Conservation (phyloP, 306 rosid species). For the Pyrus pyrifolia region DNA sequence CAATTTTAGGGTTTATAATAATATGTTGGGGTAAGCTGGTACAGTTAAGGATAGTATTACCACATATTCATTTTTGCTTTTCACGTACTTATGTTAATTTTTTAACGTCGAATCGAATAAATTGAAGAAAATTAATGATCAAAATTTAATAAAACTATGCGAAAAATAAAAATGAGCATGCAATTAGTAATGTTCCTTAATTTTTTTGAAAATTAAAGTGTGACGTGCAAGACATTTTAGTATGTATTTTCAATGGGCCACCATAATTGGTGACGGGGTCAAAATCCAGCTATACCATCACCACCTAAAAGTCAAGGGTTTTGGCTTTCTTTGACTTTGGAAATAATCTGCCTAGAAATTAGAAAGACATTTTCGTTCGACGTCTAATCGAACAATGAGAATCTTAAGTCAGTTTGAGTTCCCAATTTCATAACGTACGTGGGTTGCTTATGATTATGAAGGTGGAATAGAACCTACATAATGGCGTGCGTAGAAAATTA, state of each 20-base stretch:
- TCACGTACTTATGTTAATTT: fast-evolving
- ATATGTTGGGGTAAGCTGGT: too few species aligned
- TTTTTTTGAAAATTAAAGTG: not conserved
- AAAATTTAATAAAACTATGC: fast-evolving
- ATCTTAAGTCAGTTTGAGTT: not conserved
- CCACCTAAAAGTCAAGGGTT: conserved; percentile 16
- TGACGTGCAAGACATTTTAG: not conserved
- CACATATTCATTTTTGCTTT: too few species aligned
- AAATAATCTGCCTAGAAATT: not conserved
- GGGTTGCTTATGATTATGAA: not conserved
- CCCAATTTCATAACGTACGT: not conserved
- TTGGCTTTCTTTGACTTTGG: not conserved
- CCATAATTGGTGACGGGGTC: not conserved
- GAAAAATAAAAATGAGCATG: too few species aligned
- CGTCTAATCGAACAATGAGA: conserved; percentile 2
- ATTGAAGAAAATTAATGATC: fast-evolving
- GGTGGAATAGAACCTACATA: too few species aligned
- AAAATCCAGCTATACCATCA: conserved; percentile 9
- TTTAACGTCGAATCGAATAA: too few species aligned
- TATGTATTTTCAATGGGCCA: not conserved
- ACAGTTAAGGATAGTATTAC: too few species aligned
- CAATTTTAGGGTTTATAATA: not conserved
- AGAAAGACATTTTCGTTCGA: not conserved
- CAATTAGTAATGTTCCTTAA: too few species aligned
- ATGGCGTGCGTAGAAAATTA: too few species aligned